phyloP scores from a whole-genome alignment of 768 basidiomycete species.

The Psilocybe sp. region DNA sequence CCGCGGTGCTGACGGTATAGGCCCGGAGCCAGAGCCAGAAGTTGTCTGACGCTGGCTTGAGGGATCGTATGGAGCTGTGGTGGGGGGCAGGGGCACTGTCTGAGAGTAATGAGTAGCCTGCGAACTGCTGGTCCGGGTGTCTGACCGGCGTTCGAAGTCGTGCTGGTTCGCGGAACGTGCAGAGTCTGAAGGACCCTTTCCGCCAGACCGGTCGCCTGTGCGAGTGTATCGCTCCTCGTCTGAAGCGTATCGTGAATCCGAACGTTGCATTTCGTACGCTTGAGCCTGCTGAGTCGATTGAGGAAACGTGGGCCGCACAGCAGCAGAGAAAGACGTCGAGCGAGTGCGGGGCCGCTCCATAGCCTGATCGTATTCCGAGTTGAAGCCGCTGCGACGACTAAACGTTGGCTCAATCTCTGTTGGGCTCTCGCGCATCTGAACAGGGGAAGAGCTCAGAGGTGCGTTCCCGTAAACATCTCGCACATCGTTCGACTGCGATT shows the following conservation, averaged over 20 bases:
- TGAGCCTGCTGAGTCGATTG: no score
- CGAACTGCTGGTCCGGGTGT: slow-evolving; percentile 1
- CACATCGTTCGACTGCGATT: slow-evolving; percentile 4
- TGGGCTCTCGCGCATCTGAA: slow-evolving; percentile 13
- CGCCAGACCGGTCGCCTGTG: slow-evolving; percentile 1
- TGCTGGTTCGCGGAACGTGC: slow-evolving; percentile 1
- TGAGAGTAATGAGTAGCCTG: slow-evolving; percentile 12
- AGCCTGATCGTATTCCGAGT: background rate
- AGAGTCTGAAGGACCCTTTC: background rate
- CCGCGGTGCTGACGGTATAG: background rate
- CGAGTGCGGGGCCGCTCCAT: slow-evolving; percentile 12
- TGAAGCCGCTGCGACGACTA: background rate
- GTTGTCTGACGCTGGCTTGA: background rate
- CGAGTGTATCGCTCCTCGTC: slow-evolving; percentile 12
- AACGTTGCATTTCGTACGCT: background rate
- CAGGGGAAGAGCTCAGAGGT: slow-evolving; percentile 16
- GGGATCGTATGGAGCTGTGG: background rate
- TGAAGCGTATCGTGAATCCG: slow-evolving; percentile 9
- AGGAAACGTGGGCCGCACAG: slow-evolving; percentile 7
- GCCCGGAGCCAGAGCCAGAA: background rate
- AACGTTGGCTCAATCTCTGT: slow-evolving; percentile 8
- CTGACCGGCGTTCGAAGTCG: slow-evolving; percentile 9
- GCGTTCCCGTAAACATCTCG: slow-evolving; percentile 11
- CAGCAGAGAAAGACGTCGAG: slow-evolving; percentile 15
- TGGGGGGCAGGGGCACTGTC: background rate